A percentile compares a stretch with the other conserved stretches of the same genome.
Evolutionary conservation across 768 basidiomycete genomes (phyloP).

Genomic region (Boletus insuetus): DNA sequence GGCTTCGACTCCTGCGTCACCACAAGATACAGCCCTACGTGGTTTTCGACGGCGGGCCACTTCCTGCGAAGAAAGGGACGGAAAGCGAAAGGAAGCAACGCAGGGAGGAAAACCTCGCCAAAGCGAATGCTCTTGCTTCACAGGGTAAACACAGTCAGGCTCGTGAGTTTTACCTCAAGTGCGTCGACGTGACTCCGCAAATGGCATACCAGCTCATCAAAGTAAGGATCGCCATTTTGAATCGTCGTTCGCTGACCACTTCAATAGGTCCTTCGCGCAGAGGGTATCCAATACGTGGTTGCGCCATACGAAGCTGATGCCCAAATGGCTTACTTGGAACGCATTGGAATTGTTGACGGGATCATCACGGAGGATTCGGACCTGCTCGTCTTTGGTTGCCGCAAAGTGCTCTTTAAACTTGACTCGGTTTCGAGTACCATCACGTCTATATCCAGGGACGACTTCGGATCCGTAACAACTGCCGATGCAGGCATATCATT

Average conservation of each 20-base stretch:
- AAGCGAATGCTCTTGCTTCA: constrained; percentile 67
- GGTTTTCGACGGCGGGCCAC: constrained; percentile 94
- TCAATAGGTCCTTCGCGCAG: constrained; percentile 76
- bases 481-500: constrained; percentile 66
- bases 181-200: constrained; percentile 92
- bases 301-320: constrained; percentile 99
- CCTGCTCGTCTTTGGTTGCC: constrained; percentile 95
- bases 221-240: constrained; percentile 39
- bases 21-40: constrained; percentile 84
- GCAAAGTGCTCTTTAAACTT: constrained; percentile 89
- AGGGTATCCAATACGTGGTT: constrained; percentile 80
- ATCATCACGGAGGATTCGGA: constrained; percentile 98
- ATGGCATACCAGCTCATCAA: constrained; percentile 99
- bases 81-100: constrained; percentile 75
- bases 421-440: constrained; percentile 67
- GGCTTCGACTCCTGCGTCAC: constrained; percentile 81
- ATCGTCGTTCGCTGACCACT: constrained; percentile 4
- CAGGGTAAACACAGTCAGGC: constrained; percentile 82
- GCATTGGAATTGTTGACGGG: constrained; percentile 75
- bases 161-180: constrained; percentile 85
- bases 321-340: constrained; percentile 91
- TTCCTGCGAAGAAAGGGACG: constrained; percentile 91
- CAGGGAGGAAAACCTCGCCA: constrained; percentile 73
- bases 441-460: constrained; percentile 59
- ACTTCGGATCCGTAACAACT: constrained; percentile 60